Evolutionary conservation across 345 rosid genomes (phyloP), one percentile per base, ranked within the genome.

Genomic region (Gynandropsis gynandra): DNA sequence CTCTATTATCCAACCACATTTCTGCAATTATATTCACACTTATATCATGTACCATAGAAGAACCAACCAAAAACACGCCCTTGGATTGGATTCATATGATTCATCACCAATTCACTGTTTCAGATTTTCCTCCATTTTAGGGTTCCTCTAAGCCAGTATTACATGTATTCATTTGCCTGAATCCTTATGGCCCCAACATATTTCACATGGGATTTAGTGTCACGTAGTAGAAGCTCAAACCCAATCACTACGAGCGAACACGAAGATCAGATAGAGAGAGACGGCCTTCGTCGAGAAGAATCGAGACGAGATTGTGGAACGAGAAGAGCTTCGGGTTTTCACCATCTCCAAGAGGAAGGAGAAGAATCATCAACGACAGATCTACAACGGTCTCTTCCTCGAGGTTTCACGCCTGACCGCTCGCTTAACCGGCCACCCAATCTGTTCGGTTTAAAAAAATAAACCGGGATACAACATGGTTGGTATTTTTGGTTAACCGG

Each of bases 341-440:
- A 62, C 68, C 72, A 68, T 63, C 27, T 24, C 29, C 16, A 58
- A 42, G 44, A 56, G 12, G 60, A 44, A 47, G 42, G 21, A 32
- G 34, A 44, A 56, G 38, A 31, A 29, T 36, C 17, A 56, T 42
- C 34, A 62, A 42, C 42, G 19, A 55, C 49, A 67, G 72, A 67
- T 67, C 67, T 67, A 65, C 70, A 65, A 58, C 70, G 70, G 70
- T 65, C 70, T 46, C 37, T 29, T 21, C 20, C 52, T 63, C 4
- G 27, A 4, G 54, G 15, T 44, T 18, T 56, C 49, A 39, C 42
- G 42, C 16, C 42, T 13, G 16, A 11, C 42, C 16, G 42, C 15
- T 39, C 67, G 61, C 61, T 54, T 40, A 42, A 24, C 29, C 29
- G 29, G 29, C 29, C 4, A 24, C 29, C 29, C 4, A 36, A 16